Base-by-base conservation (phyloP, 495 filamentous ascomycete species). In the Sordaria brevicollis region DNA sequence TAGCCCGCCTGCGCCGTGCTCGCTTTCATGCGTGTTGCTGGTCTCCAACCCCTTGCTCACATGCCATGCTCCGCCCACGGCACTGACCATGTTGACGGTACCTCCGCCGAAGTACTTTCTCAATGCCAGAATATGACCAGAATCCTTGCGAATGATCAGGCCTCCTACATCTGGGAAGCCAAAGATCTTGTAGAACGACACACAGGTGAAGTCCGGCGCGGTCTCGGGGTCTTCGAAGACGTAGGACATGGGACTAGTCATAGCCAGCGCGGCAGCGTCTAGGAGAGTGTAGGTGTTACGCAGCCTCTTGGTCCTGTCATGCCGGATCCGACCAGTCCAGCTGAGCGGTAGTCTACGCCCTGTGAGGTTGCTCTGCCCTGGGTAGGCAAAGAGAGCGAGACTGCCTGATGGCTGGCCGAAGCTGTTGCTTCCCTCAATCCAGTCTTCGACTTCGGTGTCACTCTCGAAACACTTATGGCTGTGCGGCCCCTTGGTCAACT, bases 131-230 rank as follows among this genome's bases (percentile, higher is more conserved):
- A 91, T 84, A 57, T 87, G 83, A 2, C 86, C 88, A 25, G 89
- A 87, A 21, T 83, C 81, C 72, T 84, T 88, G 33, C 90, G 85
- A 13, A 93, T 84, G 39, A 93, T 84, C 29, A 94, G 77, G 5
- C 86, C 91, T 2, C 91, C 92, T 17, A 94, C 82, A 68, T 93
- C 89, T 0, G 91, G 91, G 69, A 92, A 91, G 15, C 91, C 91
- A 75, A 93, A 93, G 67, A 93, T 91, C 78, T 94, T 94, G 78
- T 93, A 93, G 75, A 93, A 88, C 9, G 89, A 91, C 29, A 93
- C 70, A 38, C 86, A 87, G 7, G 83, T 87, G 71, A 93, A 93
- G 73, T 94, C 92, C 1, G 91, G 90, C 10, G 91, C 89, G 19
- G 76, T 78, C 10, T 82, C 80, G 2, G 85, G 74, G 70, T 93